phyloP scores from a whole-genome alignment of 2,329 filamentous ascomycete genomes.

The Fusarium devonianum region DNA sequence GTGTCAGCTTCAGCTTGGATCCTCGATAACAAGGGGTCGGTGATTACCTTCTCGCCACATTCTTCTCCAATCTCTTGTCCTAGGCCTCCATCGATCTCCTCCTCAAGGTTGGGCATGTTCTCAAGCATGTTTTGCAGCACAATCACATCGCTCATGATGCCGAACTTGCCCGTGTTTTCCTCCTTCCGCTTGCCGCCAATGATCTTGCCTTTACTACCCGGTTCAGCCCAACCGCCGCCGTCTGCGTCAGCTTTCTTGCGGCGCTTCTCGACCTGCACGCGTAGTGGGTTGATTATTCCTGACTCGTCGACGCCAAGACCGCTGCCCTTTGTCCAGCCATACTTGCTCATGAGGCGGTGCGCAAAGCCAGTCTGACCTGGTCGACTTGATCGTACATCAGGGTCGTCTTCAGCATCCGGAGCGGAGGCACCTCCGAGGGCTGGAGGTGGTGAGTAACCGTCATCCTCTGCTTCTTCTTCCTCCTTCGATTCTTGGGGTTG shows the following conservation, averaged over 20 bases:
- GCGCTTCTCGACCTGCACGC: conserved; percentile 84
- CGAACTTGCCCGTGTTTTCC: conserved; percentile 60
- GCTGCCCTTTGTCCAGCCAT: conserved; percentile 88
- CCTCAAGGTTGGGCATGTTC: conserved; percentile 76
- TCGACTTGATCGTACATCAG: conserved; percentile 63
- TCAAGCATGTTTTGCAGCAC: conserved; percentile 86
- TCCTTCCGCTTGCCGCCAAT: conserved; percentile 73
- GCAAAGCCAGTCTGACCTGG: conserved; percentile 88
- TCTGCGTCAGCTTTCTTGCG: conserved; percentile 81
- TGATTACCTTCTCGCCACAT: conserved; percentile 76
- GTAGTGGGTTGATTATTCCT: conserved; percentile 85
- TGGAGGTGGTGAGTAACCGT: conserved; percentile 54
- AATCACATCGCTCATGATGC: conserved; percentile 81
- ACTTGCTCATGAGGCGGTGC: conserved; percentile 87
- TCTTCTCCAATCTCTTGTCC: conserved; percentile 96
- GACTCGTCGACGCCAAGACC: conserved; percentile 83
- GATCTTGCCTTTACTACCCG: conserved; percentile 77
- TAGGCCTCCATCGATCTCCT: conserved; percentile 77
- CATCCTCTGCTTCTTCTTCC: conserved; percentile 51
- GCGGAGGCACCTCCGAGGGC: conserved; percentile 55
- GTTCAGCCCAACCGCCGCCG: conserved; percentile 78
- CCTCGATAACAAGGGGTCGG: neutral
- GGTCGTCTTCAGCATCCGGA: conserved; percentile 45
- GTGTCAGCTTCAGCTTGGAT: conserved; percentile 19
- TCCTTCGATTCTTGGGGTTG: conserved; percentile 39